Evolutionary conservation across 2,329 filamentous ascomycete species (phyloP).

Genomic region (Pleomassaria siparia): DNA sequence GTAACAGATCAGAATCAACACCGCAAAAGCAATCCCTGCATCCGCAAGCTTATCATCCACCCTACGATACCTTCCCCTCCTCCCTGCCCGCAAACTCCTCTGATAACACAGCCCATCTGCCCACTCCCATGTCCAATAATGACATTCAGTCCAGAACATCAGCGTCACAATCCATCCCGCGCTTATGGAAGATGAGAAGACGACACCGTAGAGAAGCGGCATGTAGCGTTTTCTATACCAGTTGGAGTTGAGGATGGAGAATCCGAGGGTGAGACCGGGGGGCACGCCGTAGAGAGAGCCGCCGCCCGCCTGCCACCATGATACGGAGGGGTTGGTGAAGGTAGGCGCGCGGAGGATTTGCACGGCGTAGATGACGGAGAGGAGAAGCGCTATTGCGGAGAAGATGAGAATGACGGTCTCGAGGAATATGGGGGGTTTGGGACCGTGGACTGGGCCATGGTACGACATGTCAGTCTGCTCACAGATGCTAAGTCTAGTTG

Average conservation of each 20-base stretch:
- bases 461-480: background rate
- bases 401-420: background rate
- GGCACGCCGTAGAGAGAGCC: background rate
- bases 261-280: background rate
- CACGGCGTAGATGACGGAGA: background rate
- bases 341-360: background rate
- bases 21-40: background rate
- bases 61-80: background rate
- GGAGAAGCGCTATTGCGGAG: background rate
- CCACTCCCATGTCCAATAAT: background rate
- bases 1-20: background rate
- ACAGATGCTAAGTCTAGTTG: background rate
- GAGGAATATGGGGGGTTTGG: conserved; percentile 2
- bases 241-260: background rate
- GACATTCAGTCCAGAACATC: conserved; percentile 1
- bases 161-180: background rate
- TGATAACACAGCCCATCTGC: background rate
- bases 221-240: background rate
- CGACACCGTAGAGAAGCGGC: background rate
- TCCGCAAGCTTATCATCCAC: background rate
- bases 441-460: background rate
- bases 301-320: background rate
- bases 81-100: background rate
- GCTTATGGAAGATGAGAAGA: background rate
- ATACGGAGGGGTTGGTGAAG: background rate